Conservation (phyloP, 345 rosid species). For the Barbarea vulgaris region DNA sequence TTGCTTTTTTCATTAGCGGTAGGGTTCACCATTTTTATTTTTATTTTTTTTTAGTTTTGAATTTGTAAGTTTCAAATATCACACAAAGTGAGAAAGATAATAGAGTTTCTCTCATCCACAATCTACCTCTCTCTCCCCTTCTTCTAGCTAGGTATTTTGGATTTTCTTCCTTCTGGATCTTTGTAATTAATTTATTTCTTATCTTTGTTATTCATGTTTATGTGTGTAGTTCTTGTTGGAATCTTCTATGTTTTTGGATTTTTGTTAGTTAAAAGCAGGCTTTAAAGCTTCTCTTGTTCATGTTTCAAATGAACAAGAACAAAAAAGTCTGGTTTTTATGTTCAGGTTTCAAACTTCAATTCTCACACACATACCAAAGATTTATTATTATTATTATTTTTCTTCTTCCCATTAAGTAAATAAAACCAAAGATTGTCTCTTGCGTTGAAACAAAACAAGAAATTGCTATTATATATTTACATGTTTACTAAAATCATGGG, state of each 20-base stretch:
- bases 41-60: neutral
- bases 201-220: constrained; percentile 15
- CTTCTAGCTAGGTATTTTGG: constrained; percentile 21
- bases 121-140: constrained; percentile 28
- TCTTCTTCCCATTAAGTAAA: too few species aligned
- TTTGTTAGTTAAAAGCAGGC: constrained; percentile 50
- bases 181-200: constrained; percentile 14
- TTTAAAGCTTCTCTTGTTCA: constrained; percentile 33
- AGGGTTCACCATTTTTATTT: constrained; percentile 42
- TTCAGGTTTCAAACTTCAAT: constrained; percentile 22
- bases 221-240: constrained; percentile 30
- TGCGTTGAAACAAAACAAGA: constrained; percentile 55
- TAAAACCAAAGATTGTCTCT: constrained; percentile 57
- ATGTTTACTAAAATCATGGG: neutral
- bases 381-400: constrained; percentile 29
- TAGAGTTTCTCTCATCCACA: constrained; percentile 51
- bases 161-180: constrained; percentile 26
- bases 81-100: constrained; percentile 31
- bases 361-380: neutral
- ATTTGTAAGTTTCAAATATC: constrained; percentile 30
- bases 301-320: constrained; percentile 37
- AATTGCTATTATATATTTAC: neutral
- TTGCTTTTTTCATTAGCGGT: constrained; percentile 35
- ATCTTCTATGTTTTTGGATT: constrained; percentile 31
- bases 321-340: constrained; percentile 42